Evolutionary conservation across 495 filamentous ascomycete genomes (phyloP).

Genomic region (Collariella sp.): DNA sequence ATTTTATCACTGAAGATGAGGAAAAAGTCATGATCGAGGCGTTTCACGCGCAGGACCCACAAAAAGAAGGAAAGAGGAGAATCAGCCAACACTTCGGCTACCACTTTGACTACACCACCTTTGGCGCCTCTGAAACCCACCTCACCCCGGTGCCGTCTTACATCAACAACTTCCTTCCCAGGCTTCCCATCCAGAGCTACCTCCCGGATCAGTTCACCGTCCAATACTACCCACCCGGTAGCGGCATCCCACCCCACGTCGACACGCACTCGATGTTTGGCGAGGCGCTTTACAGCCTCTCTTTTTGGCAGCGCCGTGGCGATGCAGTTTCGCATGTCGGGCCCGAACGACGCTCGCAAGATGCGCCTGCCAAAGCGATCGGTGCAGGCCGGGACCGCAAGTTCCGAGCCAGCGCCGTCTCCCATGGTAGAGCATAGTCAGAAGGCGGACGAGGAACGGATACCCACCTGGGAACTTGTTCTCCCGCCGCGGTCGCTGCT

Average conservation of each 20-base stretch:
- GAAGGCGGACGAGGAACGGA: slow-evolving; percentile 4
- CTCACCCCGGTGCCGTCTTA: slow-evolving; percentile 22
- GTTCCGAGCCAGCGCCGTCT: not conserved
- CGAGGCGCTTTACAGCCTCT: slow-evolving; percentile 26
- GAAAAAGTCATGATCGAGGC: slow-evolving; percentile 22
- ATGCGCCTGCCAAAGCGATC: slow-evolving; percentile 27
- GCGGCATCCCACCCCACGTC: slow-evolving; percentile 29
- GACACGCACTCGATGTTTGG: slow-evolving; percentile 30
- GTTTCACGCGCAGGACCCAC: slow-evolving; percentile 18
- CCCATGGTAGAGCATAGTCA: not conserved
- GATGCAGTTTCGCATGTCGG: slow-evolving; percentile 22
- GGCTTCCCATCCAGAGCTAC: slow-evolving; percentile 19
- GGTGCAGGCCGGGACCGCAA: not conserved
- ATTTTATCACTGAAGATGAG: slow-evolving; percentile 23
- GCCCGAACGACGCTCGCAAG: slow-evolving; percentile 27
- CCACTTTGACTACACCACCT: slow-evolving; percentile 32
- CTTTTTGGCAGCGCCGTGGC: slow-evolving; percentile 23
- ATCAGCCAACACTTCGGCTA: slow-evolving; percentile 27
- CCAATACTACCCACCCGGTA: slow-evolving; percentile 29
- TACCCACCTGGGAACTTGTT: slow-evolving; percentile 20
- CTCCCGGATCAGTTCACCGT: slow-evolving; percentile 29
- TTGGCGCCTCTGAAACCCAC: slow-evolving; percentile 19
- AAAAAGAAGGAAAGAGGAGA: slow-evolving; percentile 10
- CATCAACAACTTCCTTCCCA: slow-evolving; percentile 18
- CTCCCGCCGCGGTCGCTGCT: slow-evolving; percentile 23